Percentiles rank a stretch among this genome's conserved stretches.
Conservation (phyloP, 768 basidiomycete species). For the Lactifluus volemus region DNA sequence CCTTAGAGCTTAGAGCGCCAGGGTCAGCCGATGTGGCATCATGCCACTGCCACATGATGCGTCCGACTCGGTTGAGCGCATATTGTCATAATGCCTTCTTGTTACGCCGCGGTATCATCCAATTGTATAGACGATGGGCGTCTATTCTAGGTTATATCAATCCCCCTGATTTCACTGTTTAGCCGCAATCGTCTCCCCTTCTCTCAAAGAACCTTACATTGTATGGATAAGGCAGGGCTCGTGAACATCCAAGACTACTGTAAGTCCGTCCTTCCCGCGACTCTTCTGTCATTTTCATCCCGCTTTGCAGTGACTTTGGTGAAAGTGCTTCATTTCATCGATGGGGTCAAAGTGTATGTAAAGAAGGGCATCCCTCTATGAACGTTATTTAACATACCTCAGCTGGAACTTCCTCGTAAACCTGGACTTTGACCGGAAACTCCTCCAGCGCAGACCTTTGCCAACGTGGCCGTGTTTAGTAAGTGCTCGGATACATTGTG, state of each 20-base stretch:
- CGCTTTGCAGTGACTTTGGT: background rate
- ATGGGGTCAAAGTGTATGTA: slow-evolving; percentile 1
- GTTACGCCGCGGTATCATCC: background rate
- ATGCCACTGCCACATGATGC: too few species aligned
- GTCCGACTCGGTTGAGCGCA: too few species aligned
- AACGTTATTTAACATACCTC: background rate
- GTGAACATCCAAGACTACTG: background rate
- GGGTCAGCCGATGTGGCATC: too few species aligned
- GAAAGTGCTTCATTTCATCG: slow-evolving; percentile 6
- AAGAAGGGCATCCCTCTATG: background rate
- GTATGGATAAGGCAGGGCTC: background rate
- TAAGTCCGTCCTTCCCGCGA: background rate
- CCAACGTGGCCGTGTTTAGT: background rate
- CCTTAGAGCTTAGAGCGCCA: too few species aligned
- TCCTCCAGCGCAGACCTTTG: background rate
- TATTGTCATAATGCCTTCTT: background rate
- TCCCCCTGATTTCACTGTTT: background rate
- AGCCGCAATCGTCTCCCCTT: background rate
- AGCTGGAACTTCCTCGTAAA: background rate
- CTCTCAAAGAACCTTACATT: background rate
- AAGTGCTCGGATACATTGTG: background rate
- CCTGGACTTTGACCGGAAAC: slow-evolving; percentile 3
- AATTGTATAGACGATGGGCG: background rate
- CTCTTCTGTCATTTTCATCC: background rate
- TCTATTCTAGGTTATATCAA: background rate